Evolutionary conservation across 768 basidiomycete species (phyloP), one percentile per base, ranked within the genome.

Genomic region (Lactarius quietus): DNA sequence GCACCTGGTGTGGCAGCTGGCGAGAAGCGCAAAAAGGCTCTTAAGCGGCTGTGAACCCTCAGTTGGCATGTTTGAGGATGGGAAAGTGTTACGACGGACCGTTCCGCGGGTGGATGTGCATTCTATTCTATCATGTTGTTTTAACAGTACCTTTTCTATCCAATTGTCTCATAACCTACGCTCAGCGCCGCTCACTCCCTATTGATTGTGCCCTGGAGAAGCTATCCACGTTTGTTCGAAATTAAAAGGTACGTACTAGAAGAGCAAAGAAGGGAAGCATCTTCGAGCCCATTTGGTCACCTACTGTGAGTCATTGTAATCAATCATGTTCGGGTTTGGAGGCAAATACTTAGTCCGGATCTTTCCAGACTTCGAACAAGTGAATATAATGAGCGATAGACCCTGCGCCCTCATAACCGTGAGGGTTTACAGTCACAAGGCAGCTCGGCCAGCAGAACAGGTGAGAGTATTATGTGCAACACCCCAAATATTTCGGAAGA

Each of bases 1-100:
- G 82, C 86, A 0, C 81, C 82, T 1, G 78, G 76, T 14, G 80
- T 74, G 1, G 73, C 77, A 6, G 82, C 80, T 3, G 85, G 85
- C 2, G 91, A 92, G 77, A 93, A 93, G 79, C 81, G 92, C 75
- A 93, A 93, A 83, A 93, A 93, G 80, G 92, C 92, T 5, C 76
- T 93, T 70, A 93, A 90, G 77, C 81, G 92, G 68, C 76, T 93
- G 75, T 93, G 43, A 58, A 8, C 39, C 15, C 26, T 43, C n/a
- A 35, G 17, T 43, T 53, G 23, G 23, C 57, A 43, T 45, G 23
- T 10, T 23, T 38, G 26, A 18, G 35, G 28, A 29, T 45, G n/a
- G 20, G 6, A 52, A 26, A 23, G 23, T 48, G 33, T 31, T 62
- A 33, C 12, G 53, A 33, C 12, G 53, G 26, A 26, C 6, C 20